A percentile compares a stretch with the other conserved stretches of the same genome.
These are phyloP conservation scores for Botrytis porri DNA, from an alignment of 2,329 filamentous ascomycete species.

Conservation along the genomic window DNA sequence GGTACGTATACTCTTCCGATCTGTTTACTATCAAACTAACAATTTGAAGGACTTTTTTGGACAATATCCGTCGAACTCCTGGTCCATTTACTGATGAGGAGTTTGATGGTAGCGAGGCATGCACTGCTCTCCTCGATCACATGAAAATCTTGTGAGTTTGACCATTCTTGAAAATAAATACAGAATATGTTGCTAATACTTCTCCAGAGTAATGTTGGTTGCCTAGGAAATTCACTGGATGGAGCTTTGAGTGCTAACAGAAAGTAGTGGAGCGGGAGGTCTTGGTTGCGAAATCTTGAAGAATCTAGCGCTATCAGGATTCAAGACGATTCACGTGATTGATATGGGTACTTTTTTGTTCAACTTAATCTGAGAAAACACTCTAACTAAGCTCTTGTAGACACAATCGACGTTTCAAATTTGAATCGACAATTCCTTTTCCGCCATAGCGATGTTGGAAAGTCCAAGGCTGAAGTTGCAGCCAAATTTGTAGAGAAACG, in stretches of 20 bases:
- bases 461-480: slow-evolving; percentile 89
- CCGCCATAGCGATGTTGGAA: slow-evolving; percentile 85
- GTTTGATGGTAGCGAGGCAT: slow-evolving; percentile 47
- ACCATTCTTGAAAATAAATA: background rate
- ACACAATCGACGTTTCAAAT: slow-evolving; percentile 98
- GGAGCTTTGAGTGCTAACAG: background rate
- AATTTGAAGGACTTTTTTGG: slow-evolving; percentile 73
- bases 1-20: slow-evolving; percentile 23
- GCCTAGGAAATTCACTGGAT: slow-evolving; percentile 13
- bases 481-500: slow-evolving; percentile 87
- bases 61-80: slow-evolving; percentile 70
- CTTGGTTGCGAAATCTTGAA: slow-evolving; percentile 96
- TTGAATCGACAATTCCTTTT: slow-evolving; percentile 97
- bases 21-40: background rate
- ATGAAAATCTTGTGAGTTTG: slow-evolving; percentile 68
- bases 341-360: slow-evolving; percentile 73
- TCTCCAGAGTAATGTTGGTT: slow-evolving; percentile 36
- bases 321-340: slow-evolving; percentile 96
- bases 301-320: slow-evolving; percentile 90
- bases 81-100: slow-evolving; percentile 78
- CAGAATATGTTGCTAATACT: slow-evolving; percentile 28
- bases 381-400: slow-evolving; percentile 44
- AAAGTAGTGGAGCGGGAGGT: slow-evolving; percentile 78
- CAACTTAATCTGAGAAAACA: background rate
- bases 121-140: slow-evolving; percentile 56